Conservation (phyloP, 176 grass and related monocot genomes). For the Raddia distichophylla region DNA sequence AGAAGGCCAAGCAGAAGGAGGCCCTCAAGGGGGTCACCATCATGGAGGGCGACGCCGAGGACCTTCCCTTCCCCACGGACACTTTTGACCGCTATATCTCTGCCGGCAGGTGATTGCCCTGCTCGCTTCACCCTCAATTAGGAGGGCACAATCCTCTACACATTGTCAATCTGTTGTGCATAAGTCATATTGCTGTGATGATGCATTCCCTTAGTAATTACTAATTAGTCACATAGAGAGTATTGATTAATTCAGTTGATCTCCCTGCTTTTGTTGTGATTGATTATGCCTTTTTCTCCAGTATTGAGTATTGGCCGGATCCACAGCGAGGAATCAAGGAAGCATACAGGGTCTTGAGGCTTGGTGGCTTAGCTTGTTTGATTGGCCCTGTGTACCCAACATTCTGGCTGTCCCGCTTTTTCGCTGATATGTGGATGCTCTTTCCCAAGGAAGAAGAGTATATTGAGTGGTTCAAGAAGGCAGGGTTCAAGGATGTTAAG, state of each 20-base stretch:
- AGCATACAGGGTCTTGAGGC: conserved; percentile 83
- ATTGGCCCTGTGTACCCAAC: conserved; percentile 94
- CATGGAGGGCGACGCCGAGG: conserved; percentile 92
- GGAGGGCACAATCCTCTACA: not conserved
- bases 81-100: conserved; percentile 84
- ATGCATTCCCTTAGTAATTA: not conserved
- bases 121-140: not conserved
- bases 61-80: conserved; percentile 77
- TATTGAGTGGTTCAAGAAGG: conserved; percentile 88
- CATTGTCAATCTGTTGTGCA: not conserved
- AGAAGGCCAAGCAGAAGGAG: conserved; percentile 79
- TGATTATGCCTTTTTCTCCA: conserved; percentile 26
- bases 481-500: conserved; percentile 87
- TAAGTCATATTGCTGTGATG: not conserved
- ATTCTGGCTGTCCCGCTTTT: conserved; percentile 90
- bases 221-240: not conserved
- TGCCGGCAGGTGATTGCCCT: conserved; percentile 65
- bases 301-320: conserved; percentile 96
- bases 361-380: conserved; percentile 73
- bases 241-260: not conserved
- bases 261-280: not conserved
- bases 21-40: conserved; percentile 73
- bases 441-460: conserved; percentile 98
- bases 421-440: conserved; percentile 97
- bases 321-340: conserved; percentile 93